Evolutionary conservation across 352 stramenopile species (phyloP).

Genomic region (Phytophthora vignae): DNA sequence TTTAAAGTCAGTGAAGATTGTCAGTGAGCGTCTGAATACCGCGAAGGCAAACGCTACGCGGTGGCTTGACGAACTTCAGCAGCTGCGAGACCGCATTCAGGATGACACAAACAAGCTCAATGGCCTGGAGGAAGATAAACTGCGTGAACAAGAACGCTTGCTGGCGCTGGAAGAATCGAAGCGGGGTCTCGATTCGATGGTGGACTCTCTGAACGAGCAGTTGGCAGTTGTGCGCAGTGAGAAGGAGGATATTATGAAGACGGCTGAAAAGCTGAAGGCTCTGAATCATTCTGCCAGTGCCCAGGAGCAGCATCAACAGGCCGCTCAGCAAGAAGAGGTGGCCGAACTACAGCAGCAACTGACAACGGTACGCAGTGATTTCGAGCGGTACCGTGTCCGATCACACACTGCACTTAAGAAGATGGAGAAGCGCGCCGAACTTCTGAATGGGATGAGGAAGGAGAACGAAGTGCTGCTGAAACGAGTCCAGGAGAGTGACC

Average conservation of each 20-base stretch:
- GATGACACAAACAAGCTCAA: slow-evolving; percentile 18
- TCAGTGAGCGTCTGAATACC: slow-evolving; percentile 18
- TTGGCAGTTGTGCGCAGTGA: slow-evolving; percentile 23
- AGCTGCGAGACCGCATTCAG: slow-evolving; percentile 18
- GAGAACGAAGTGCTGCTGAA: slow-evolving; percentile 64
- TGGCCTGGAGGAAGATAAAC: slow-evolving; percentile 26
- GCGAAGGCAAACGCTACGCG: slow-evolving; percentile 21
- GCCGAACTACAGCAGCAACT: slow-evolving; percentile 46
- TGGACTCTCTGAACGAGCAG: slow-evolving; percentile 38
- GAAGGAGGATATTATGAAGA: slow-evolving; percentile 25
- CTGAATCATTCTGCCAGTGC: slow-evolving; percentile 31
- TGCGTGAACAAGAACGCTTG: slow-evolving; percentile 23
- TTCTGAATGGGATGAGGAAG: slow-evolving; percentile 83
- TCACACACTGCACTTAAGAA: slow-evolving; percentile 84
- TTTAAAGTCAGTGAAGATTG: slow-evolving; percentile 13
- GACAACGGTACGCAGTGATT: slow-evolving; percentile 51
- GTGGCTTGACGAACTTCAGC: slow-evolving; percentile 36
- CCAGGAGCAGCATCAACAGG: slow-evolving; percentile 33
- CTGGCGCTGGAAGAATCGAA: slow-evolving; percentile 25
- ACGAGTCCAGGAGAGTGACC: slow-evolving; percentile 34
- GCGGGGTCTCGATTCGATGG: slow-evolving; percentile 25
- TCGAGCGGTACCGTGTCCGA: slow-evolving; percentile 71
- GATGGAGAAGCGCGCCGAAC: slow-evolving; percentile 78
- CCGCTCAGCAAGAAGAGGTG: slow-evolving; percentile 36
- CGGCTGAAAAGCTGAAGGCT: slow-evolving; percentile 19